Evolutionary conservation across 495 filamentous ascomycete species (phyloP).

Genomic region (Xylaria nigripes): DNA sequence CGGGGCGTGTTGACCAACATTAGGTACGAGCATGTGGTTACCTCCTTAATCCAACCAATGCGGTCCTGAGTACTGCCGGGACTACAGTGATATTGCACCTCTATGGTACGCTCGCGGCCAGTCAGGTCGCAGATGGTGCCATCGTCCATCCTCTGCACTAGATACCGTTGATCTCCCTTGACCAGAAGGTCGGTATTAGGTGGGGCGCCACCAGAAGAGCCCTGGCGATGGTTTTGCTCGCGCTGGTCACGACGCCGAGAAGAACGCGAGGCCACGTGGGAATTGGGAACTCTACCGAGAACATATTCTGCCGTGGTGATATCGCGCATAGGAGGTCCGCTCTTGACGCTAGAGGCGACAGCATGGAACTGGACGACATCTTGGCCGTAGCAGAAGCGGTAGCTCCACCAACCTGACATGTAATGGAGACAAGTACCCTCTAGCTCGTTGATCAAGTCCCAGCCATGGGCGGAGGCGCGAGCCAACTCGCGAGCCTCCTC

Average conservation of each 20-base stretch:
- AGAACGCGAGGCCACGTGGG: slow-evolving; percentile 17
- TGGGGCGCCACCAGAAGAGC: slow-evolving; percentile 18
- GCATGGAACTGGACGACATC: slow-evolving; percentile 91
- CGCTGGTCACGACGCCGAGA: slow-evolving; percentile 12
- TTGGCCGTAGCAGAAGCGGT: slow-evolving; percentile 86
- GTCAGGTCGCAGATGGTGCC: slow-evolving; percentile 91
- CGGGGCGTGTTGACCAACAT: slow-evolving; percentile 93
- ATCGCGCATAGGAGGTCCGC: slow-evolving; percentile 66
- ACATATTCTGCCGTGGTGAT: slow-evolving; percentile 68
- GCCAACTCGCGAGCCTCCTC: slow-evolving; percentile 81
- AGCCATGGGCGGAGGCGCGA: slow-evolving; percentile 73
- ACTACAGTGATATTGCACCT: slow-evolving; percentile 89
- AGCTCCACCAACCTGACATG: slow-evolving; percentile 92
- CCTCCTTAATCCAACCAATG: slow-evolving; percentile 92
- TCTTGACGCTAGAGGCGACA: slow-evolving; percentile 52
- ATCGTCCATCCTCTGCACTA: slow-evolving; percentile 80
- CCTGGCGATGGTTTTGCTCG: slow-evolving; percentile 11
- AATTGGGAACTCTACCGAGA: slow-evolving; percentile 49
- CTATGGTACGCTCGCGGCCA: slow-evolving; percentile 71
- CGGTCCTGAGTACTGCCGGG: slow-evolving; percentile 65
- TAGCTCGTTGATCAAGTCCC: slow-evolving; percentile 83
- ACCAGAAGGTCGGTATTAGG: slow-evolving; percentile 62
- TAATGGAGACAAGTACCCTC: slow-evolving; percentile 86
- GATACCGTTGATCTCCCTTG: slow-evolving; percentile 76
- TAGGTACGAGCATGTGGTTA: slow-evolving; percentile 85